These are phyloP conservation scores for Toxicodendron radicans DNA, from an alignment of 345 rosid species.

Conservation along the genomic window DNA sequence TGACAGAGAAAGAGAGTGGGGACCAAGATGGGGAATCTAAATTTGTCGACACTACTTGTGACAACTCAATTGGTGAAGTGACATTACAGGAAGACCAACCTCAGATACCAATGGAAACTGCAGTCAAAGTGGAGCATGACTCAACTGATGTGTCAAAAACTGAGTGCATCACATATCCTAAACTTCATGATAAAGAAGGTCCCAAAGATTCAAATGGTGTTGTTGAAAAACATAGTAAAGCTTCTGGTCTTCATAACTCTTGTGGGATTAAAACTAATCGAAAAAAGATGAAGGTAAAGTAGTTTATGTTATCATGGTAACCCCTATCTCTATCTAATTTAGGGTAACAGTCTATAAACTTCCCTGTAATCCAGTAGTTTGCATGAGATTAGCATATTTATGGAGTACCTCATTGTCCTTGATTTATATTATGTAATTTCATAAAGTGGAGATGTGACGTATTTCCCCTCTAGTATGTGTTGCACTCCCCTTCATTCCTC, in stretches of 20 bases:
- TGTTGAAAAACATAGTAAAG: conserved; percentile 29
- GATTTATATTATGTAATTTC: background rate
- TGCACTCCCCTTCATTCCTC: background rate
- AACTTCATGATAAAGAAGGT: conserved; percentile 30
- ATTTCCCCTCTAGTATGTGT: background rate
- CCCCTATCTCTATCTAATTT: background rate
- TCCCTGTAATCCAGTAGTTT: background rate
- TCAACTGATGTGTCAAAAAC: conserved; percentile 36
- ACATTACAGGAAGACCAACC: conserved; percentile 28
- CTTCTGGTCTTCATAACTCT: conserved; percentile 43
- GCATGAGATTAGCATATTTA: background rate
- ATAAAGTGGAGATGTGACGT: background rate
- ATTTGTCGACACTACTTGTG: conserved; percentile 80
- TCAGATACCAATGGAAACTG: conserved; percentile 20
- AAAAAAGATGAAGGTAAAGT: conserved; percentile 65
- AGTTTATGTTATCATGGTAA: background rate
- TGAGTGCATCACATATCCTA: conserved; percentile 21
- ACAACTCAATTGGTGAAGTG: conserved; percentile 36
- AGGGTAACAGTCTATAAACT: background rate
- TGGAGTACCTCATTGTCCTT: background rate
- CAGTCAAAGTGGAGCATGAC: conserved; percentile 52
- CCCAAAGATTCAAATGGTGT: conserved; percentile 21
- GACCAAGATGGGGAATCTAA: conserved; percentile 76
- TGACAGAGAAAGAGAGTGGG: conserved; percentile 54
- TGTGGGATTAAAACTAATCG: conserved; percentile 44